Base-by-base conservation (phyloP, 495 filamentous ascomycete genomes). In the Talaromyces trachyspermus region DNA sequence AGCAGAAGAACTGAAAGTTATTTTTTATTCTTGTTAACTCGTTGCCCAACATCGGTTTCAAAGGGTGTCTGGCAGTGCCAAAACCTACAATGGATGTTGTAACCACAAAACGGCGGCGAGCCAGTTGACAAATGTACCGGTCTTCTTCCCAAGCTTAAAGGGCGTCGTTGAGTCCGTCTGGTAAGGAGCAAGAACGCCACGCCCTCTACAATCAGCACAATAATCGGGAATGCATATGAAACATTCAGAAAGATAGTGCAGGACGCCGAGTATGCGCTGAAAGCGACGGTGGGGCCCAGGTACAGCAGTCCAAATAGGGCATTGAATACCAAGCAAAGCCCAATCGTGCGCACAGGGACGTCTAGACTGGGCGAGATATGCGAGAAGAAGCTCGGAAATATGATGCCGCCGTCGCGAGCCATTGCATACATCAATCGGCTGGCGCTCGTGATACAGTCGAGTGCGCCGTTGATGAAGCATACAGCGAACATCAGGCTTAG, bases 231-330 rank as follows among this genome's bases (percentile, higher is more conserved):
- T 6, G 38, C 38, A 24, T 41, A 41, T n/a, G 38, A 41, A 12
- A 41, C 19, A 11, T 41, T 41, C 18, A 41, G 12, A 19, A 41
- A 41, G 9, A 41, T 41, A 15, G 38, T 41, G 38, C 38, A 41
- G 18, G 18, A 22, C 6, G 38, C 38, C 15, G 38, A 20, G 38
- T 41, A 24, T 24, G 38, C 38, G 38, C 38, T 41, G 10, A 41
- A 41, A 11, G 38, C 38, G 5, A 41, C 38, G n/a, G 15, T 24
- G 10, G 38, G 38, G 22, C 38, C 38, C 18, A 41, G 15, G 22
- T 41, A 41, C 3, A 41, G 12, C 22, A 41, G 12, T 7, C 38
- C 38, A 11, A 41, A 41, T 2, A 24, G 2, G 19, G 20, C 19
- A 14, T 41, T 41, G 38, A 41, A 41, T 7, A 41, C 19, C 8